These are phyloP conservation scores for Melastoma malabathricum DNA, from an alignment of 345 rosid species.

Conservation along the genomic window DNA sequence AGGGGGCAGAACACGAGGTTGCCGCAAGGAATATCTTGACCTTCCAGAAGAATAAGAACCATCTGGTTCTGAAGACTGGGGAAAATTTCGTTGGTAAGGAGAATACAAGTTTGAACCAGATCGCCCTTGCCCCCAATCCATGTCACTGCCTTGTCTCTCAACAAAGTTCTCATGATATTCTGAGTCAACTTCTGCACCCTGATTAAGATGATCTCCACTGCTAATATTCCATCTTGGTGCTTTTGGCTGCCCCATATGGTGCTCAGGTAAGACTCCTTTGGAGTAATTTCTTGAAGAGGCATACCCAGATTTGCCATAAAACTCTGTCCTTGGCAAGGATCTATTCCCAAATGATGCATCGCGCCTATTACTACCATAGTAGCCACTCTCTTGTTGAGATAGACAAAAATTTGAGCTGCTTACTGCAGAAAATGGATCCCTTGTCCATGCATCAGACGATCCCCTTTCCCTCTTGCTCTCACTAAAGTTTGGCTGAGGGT, in stretches of 20 bases:
- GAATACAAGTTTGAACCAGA: conserved; percentile 38
- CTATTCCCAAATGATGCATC: conserved; percentile 36
- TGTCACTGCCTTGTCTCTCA: conserved; percentile 57
- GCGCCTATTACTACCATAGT: conserved; percentile 29
- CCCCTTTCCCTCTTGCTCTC: conserved; percentile 46
- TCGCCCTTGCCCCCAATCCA: conserved; percentile 52
- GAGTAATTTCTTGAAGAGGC: conserved; percentile 26
- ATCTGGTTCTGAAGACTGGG: conserved; percentile 55
- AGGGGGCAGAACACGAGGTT: conserved; percentile 93
- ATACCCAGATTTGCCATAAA: conserved; percentile 44
- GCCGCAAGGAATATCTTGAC: conserved; percentile 66
- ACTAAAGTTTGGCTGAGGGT: conserved; percentile 40
- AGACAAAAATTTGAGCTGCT: conserved; percentile 31
- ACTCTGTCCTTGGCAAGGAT: conserved; percentile 46
- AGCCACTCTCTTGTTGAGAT: conserved; percentile 42
- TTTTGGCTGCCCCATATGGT: conserved; percentile 32
- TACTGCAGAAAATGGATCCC: conserved; percentile 55
- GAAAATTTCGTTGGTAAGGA: conserved; percentile 38
- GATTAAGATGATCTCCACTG: conserved; percentile 50
- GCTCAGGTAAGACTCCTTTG: conserved; percentile 50
- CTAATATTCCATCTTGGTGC: conserved; percentile 64
- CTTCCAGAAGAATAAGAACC: conserved; percentile 64
- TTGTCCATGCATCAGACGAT: conserved; percentile 49
- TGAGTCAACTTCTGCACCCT: conserved; percentile 47
- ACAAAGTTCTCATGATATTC: conserved; percentile 54